phyloP scores from a whole-genome alignment of 2,329 filamentous ascomycete species.

The Pestalotiopsis sp. region DNA sequence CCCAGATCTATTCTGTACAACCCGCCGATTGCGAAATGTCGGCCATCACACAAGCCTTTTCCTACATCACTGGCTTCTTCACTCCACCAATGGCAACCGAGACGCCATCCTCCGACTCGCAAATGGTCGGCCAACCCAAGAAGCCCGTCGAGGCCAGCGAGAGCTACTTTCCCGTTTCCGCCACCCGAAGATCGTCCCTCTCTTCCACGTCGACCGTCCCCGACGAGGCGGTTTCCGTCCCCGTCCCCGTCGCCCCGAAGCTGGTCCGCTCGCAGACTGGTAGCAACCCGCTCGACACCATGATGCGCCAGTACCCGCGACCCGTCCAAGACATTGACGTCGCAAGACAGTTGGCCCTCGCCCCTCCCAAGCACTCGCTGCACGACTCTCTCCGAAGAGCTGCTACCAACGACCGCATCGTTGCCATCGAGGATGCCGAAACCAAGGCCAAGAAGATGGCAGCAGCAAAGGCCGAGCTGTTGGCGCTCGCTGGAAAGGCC shows the following conservation, averaged over 20 bases:
- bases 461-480: slow-evolving; percentile 50
- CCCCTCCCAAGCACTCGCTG: slow-evolving; percentile 30
- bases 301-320: slow-evolving; percentile 27
- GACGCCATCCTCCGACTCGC: background rate
- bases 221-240: slow-evolving; percentile 25
- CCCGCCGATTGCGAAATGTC: slow-evolving; percentile 8
- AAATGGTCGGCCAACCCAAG: background rate
- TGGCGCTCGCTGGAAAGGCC: slow-evolving; percentile 32
- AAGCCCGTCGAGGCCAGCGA: slow-evolving; percentile 13
- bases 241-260: slow-evolving; percentile 13
- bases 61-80: slow-evolving; percentile 15
- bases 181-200: slow-evolving; percentile 14
- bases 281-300: slow-evolving; percentile 29
- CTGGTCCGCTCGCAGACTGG: slow-evolving; percentile 9
- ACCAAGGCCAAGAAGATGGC: slow-evolving; percentile 44
- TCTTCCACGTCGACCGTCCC: slow-evolving; percentile 19
- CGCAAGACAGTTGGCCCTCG: slow-evolving; percentile 30
- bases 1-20: background rate
- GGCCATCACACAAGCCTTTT: slow-evolving; percentile 12
- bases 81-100: background rate
- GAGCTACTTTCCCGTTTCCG: slow-evolving; percentile 17
- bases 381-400: slow-evolving; percentile 31
- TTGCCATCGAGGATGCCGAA: slow-evolving; percentile 33
- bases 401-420: slow-evolving; percentile 16
- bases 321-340: slow-evolving; percentile 31